Evolutionary conservation across 2,329 filamentous ascomycete genomes (phyloP), one percentile per base, ranked within the genome.

Genomic region (Ceratocystis papillata): DNA sequence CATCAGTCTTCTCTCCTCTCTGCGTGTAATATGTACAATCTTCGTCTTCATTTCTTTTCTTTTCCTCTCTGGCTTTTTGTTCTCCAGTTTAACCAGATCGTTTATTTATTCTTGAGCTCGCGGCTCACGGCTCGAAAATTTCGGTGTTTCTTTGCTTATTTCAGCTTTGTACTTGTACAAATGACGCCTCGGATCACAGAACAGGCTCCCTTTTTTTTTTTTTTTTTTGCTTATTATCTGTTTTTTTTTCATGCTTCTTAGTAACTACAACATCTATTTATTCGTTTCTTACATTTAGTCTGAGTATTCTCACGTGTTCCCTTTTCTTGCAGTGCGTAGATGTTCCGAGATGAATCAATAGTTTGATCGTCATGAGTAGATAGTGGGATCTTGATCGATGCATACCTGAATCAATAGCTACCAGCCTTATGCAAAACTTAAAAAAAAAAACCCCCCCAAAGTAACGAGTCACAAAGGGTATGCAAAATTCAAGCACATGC

Each of bases 161-260:
- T 53, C 20, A 53, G 25, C 22, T 41, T 8, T 30, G 55, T 59
- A 59, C 55, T 59, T 15, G 30, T 3, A 59, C 55, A 59, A 33
- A 37, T 37, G 25, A 59, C 33, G 62, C 50, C 44, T 50, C 46
- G 50, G 62, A 64, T 37, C 30, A 53, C 62, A 64, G 46, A 33
- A 64, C 46, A 28, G 33, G 50, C 62, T 15, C n/a, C 12, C 12
- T 15, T n/a, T 41, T 20, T 25, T n/a, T 60, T 17, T 30, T 3
- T 8, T 22, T 60, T 30, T 3, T 10, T 22, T 22, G 5, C 20
- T 62, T 6, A 25, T 25, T 25, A 25, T 25, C 25, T 62, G 1
- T 22, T 22, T 8, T 46, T 25, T 17, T 30, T 3, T 10, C 2
- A 8, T 61, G 2, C 22, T 10, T 61, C n/a, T 62, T 25, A 17